These are phyloP conservation scores for Amanita molliuscula DNA, from an alignment of 768 basidiomycete genomes.

Conservation along the genomic window DNA sequence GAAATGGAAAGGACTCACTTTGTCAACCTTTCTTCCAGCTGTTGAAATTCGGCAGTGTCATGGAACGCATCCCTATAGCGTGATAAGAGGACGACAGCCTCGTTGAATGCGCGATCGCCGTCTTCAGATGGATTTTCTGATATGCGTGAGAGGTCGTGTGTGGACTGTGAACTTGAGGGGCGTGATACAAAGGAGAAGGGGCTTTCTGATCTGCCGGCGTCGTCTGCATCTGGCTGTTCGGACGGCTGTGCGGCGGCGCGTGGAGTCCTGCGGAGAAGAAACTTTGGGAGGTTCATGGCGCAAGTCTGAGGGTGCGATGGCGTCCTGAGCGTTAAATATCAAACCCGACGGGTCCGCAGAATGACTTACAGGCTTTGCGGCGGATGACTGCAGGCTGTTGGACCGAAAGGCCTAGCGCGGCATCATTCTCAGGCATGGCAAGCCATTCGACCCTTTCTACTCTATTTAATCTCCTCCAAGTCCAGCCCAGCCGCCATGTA, in stretches of 20 bases:
- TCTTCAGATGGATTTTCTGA: neutral
- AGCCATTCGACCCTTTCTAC: neutral
- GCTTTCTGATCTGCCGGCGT: neutral
- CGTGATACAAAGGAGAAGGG: conserved; percentile 1
- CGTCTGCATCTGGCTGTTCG: neutral
- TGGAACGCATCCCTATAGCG: conserved; percentile 1
- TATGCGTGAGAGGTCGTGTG: neutral
- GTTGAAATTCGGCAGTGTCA: neutral
- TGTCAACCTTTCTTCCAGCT: neutral
- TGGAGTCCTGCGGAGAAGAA: conserved; percentile 3
- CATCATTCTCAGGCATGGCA: neutral
- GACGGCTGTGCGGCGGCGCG: neutral
- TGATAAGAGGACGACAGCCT: neutral
- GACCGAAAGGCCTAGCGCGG: neutral
- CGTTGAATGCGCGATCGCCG: conserved; percentile 1
- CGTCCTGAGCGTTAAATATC: neutral
- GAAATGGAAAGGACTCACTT: neutral
- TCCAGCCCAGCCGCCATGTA: conserved; percentile 38
- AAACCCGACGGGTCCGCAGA: too few relatives aligned
- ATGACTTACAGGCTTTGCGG: too few relatives aligned
- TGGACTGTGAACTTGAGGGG: neutral
- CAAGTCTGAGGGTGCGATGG: neutral
- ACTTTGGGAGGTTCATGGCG: conserved; percentile 1
- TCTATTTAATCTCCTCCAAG: too few relatives aligned
- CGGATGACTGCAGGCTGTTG: neutral